Percentiles rank a stretch among this genome's conserved stretches.
These are phyloP conservation scores for Diaporthe aspalathi DNA, from an alignment of 2,329 filamentous ascomycete species.

Conservation along the genomic window DNA sequence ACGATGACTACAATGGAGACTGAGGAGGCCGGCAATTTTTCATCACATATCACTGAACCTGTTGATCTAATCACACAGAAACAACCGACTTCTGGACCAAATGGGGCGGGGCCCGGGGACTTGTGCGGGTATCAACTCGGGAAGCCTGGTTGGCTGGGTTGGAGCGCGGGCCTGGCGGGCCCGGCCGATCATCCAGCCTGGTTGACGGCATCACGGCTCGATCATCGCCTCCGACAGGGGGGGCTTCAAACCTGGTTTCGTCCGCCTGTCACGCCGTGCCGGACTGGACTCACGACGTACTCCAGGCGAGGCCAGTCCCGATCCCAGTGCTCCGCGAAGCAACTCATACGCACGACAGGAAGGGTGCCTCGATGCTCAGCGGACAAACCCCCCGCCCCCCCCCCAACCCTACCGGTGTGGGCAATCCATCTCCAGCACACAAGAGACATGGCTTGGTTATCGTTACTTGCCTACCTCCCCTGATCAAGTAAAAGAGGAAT, in stretches of 20 bases:
- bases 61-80: background rate
- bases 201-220: background rate
- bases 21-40: background rate
- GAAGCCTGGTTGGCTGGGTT: background rate
- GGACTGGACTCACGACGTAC: background rate
- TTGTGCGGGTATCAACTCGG: background rate
- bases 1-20: conserved; percentile 1
- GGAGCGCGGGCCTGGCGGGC: background rate
- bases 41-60: background rate
- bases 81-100: background rate
- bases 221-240: conserved; percentile 8
- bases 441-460: background rate
- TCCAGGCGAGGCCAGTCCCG: background rate
- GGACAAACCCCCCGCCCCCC: too few relatives aligned
- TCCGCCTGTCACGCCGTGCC: background rate
- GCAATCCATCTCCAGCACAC: background rate
- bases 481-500: background rate
- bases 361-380: too few relatives aligned
- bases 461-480: background rate
- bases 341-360: background rate
- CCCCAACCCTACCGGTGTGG: background rate
- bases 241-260: background rate
- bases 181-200: conserved; percentile 1
- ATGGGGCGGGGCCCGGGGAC: background rate
- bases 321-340: background rate